Evolutionary conservation across 2,329 filamentous ascomycete species (phyloP), one percentile per base, ranked within the genome.

Genomic region (Penicillium sp.): DNA sequence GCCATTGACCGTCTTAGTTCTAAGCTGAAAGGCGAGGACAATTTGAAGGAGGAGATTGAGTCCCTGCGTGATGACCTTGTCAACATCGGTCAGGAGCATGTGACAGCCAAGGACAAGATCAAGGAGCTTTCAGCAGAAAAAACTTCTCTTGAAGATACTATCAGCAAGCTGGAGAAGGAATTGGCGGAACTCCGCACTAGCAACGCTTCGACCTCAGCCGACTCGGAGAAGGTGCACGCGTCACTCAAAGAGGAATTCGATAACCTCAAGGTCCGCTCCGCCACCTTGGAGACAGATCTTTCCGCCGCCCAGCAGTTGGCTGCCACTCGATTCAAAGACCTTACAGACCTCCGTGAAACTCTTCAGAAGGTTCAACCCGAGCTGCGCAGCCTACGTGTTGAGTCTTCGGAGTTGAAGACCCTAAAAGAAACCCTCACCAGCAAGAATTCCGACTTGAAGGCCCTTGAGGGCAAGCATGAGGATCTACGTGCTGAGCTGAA

Each of bases 361-460:
- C 75, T 97, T 31, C 88, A 92, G 64, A 95, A 94, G 72, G 84
- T 89, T 0, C 93, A 97, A 69, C 89, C 91, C 0, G 93, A 99
- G 74, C 79, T 97, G 25, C 89, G 88, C 71, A 87, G 80, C 45
- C 81, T 97, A 21, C 86, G 91, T 8, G 86, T 88, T 49, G 93
- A 97, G 67, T 87, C 90, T 31, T 84, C 85, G 0, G 84, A 87
- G 41, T 80, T 97, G 35, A 93, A 91, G 73, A 81, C 80, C 0
- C 82, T 85, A 3, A 93, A 89, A 69, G 89, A 93, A 47, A 90
- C 95, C 60, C 81, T 97, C 2, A 80, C 83, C 0, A 81, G 79
- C 62, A 85, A 84, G 63, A 81, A 77, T 4, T 75, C 78, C 3
- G 89, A 93, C 63, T 73, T 97, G 7, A 86, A 86, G 59, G 83